Percentiles rank a stretch among this genome's conserved stretches.
These are phyloP conservation scores for Xylariales sp. DNA, from an alignment of 2,329 filamentous ascomycete species.

Conservation along the genomic window DNA sequence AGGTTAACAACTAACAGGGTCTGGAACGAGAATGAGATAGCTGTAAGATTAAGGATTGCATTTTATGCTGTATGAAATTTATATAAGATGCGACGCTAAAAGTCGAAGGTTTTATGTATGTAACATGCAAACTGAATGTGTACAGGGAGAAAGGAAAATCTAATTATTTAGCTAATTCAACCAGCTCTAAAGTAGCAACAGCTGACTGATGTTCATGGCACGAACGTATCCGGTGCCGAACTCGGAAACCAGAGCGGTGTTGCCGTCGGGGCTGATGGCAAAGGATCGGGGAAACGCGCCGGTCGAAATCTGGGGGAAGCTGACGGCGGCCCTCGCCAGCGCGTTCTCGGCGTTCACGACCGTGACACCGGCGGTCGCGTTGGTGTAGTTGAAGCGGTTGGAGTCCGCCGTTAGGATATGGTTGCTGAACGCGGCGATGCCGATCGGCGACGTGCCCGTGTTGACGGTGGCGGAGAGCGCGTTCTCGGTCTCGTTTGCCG, in stretches of 20 bases:
- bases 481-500: neutral
- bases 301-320: constrained; percentile 3
- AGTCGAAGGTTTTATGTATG: too few species aligned
- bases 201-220: constrained; percentile 2
- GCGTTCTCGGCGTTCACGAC: constrained; percentile 1
- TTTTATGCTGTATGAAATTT: too few species aligned
- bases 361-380: constrained; percentile 3
- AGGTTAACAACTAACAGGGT: too few species aligned
- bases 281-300: constrained; percentile 2
- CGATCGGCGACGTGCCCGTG: constrained; percentile 7
- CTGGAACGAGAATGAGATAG: too few species aligned
- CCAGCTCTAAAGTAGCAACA: too few species aligned
- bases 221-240: constrained; percentile 1
- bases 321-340: neutral
- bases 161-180: too few species aligned
- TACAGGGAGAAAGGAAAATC: too few species aligned
- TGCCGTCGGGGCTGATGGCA: constrained; percentile 5
- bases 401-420: constrained; percentile 4
- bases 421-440: neutral
- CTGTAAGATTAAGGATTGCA: too few species aligned
- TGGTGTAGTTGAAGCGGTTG: constrained; percentile 4
- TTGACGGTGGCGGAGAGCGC: constrained; percentile 1
- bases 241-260: constrained; percentile 2
- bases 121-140: too few species aligned
- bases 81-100: too few species aligned